Base-by-base conservation (phyloP, 1,284 basidiomycete species). In the Ceratobasidium theobromae region DNA sequence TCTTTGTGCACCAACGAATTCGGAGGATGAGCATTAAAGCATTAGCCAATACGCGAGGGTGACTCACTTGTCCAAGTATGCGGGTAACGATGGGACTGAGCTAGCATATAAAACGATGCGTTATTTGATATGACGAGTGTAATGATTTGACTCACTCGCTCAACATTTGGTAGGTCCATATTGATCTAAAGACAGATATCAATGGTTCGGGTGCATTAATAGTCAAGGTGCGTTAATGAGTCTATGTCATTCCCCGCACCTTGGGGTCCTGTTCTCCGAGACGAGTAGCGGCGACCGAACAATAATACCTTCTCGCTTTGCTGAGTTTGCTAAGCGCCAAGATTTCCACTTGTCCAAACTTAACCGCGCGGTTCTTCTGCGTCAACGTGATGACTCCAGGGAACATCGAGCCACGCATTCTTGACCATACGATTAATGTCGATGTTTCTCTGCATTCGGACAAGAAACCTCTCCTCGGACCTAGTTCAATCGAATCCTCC, bases 31-130 rank as follows among this genome's bases (percentile, higher is more conserved):
- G 46, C 35, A 45, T 11, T 53, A 12, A 35, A 53, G 28, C 14
- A 30, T 64, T 32, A n/a, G 33, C 23, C 49, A 21, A 53, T 14
- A 53, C 12, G 38, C 40, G 41, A 41, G 40, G 35, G 16, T 16
- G 38, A 45, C 43, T 69, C 72, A 87, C 89, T 84, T 91, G 89
- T 4, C 87, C 89, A 16, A 91, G 76, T 16, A 91, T 78, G 69
- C 89, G 80, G 12, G 85, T 77, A 0, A 90, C 84, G 67, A 80
- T 79, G 43, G 82, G 79, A 71, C 84, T 88, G 51, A 91, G 76
- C 88, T 90, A 30, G 4, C 53, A 28, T 21, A 58, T 18, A 6
- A 12, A 32, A 46, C n/a, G 18, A 49, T 16, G 21, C 4, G 45
- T 25, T 48, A 49, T 38, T 16, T 51, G 18, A 33, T 3, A 11